phyloP scores from a whole-genome alignment of 306 rosid genomes.

The Arachis hypogaea region DNA sequence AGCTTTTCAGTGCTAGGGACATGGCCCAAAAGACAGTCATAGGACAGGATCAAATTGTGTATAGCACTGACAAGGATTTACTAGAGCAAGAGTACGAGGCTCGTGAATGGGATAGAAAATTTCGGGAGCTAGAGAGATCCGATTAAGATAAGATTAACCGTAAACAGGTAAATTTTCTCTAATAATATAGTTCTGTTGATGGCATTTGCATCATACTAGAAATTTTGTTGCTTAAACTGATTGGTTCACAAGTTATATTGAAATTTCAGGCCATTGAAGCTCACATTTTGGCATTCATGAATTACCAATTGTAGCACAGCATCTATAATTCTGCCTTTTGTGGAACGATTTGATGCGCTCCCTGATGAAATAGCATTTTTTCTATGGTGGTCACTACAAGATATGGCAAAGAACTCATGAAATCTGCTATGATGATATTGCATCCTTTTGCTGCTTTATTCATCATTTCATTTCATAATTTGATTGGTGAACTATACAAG shows the following conservation, averaged over 20 bases:
- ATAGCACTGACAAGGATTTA: constrained; percentile 90
- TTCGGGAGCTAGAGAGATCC: constrained; percentile 76
- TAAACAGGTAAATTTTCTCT: constrained; percentile 29
- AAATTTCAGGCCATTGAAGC: constrained; percentile 36
- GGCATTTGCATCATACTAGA: constrained; percentile 21
- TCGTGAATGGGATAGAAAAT: constrained; percentile 84
- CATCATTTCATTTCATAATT: constrained; percentile 9
- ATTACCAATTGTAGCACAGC: constrained; percentile 1
- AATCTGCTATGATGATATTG: constrained; percentile 6
- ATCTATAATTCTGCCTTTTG: constrained; percentile 5
- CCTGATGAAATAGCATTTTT: constrained; percentile 18
- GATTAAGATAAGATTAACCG: constrained; percentile 51
- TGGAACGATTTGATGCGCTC: constrained; percentile 1
- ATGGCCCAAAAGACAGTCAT: constrained; percentile 90
- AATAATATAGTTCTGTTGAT: constrained; percentile 19
- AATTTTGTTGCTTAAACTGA: constrained; percentile 15
- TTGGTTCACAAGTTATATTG: constrained; percentile 11
- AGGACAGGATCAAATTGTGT: constrained; percentile 89
- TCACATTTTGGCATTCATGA: constrained; percentile 27
- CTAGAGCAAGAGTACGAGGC: constrained; percentile 84
- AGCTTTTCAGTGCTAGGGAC: constrained; percentile 92
- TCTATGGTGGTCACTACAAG: neutral
- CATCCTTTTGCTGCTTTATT: constrained; percentile 15
- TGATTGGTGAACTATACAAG: constrained; percentile 8
- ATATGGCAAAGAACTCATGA: neutral